Evolutionary conservation across 805 yeast species (phyloP).

Genomic region (Suhomyces pyralidae): DNA sequence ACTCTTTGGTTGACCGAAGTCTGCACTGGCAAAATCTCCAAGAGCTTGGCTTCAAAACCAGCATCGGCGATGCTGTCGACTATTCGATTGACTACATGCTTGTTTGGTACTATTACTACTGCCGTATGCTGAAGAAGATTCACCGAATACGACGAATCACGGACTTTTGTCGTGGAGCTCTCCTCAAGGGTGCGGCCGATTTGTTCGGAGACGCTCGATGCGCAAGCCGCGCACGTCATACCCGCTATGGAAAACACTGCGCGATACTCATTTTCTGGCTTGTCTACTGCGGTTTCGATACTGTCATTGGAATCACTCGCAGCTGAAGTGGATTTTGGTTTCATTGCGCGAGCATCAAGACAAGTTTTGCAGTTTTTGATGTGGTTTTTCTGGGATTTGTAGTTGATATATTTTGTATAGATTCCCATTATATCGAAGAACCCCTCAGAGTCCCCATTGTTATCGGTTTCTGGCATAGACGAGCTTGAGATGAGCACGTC

Average conservation of each 20-base stretch:
- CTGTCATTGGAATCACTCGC: conserved; percentile 9
- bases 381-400: conserved; percentile 29
- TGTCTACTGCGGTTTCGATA: conserved; percentile 26
- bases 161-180: not conserved
- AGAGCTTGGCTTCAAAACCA: conserved; percentile 46
- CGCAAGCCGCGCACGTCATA: conserved; percentile 43
- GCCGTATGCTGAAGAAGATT: conserved; percentile 54
- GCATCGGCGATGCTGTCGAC: conserved; percentile 24
- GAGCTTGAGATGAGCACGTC: conserved; percentile 12
- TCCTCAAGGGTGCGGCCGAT: conserved; percentile 4
- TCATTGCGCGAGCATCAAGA: conserved; percentile 14
- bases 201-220: conserved; percentile 23
- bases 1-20: conserved; percentile 48
- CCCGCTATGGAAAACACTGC: conserved; percentile 54
- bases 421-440: conserved; percentile 13
- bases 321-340: not conserved
- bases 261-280: conserved; percentile 26
- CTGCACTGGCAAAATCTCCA: conserved; percentile 59
- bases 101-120: conserved; percentile 50
- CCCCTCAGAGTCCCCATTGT: conserved; percentile 12
- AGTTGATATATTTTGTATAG: conserved; percentile 15
- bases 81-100: conserved; percentile 40
- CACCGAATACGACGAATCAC: conserved; percentile 42
- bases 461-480: not conserved
- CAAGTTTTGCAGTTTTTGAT: conserved; percentile 43